Conservation (phyloP, 1,139 yeast genomes). For the Torulaspora pretoriensis region DNA sequence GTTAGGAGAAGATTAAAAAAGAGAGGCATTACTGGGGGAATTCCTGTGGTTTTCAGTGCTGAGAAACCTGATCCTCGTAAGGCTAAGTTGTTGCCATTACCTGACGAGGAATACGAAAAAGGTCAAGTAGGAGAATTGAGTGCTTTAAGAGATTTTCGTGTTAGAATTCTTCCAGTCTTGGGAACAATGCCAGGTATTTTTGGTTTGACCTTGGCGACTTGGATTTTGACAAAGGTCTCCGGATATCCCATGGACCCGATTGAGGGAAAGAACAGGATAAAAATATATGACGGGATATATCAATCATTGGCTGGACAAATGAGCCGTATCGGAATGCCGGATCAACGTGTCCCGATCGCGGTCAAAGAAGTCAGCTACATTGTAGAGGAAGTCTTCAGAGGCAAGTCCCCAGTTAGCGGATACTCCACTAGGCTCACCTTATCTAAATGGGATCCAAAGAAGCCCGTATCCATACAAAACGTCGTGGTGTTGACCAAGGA, state of each 20-base stretch:
- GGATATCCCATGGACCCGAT: slow-evolving; percentile 87
- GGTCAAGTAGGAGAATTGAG: slow-evolving; percentile 86
- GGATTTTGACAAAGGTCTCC: slow-evolving; percentile 69
- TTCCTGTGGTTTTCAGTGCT: slow-evolving; percentile 86
- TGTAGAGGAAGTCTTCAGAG: slow-evolving; percentile 89
- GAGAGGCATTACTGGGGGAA: slow-evolving; percentile 68
- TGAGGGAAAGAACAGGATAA: slow-evolving; percentile 86
- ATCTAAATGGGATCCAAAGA: slow-evolving; percentile 74
- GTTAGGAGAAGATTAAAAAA: slow-evolving; percentile 80
- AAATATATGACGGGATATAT: slow-evolving; percentile 74
- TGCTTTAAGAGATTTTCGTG: slow-evolving; percentile 84
- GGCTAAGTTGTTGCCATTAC: slow-evolving; percentile 78
- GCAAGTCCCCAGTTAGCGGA: slow-evolving; percentile 86
- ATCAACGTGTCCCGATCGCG: slow-evolving; percentile 70
- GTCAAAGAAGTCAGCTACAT: slow-evolving; percentile 72
- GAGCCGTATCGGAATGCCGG: slow-evolving; percentile 62
- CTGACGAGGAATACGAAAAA: slow-evolving; percentile 70
- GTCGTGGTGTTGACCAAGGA: slow-evolving; percentile 84
- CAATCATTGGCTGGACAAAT: slow-evolving; percentile 87
- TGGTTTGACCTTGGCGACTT: slow-evolving; percentile 85
- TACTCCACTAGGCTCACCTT: slow-evolving; percentile 73
- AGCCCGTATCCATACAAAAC: slow-evolving; percentile 58
- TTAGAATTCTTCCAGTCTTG: slow-evolving; percentile 85
- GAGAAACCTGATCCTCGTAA: slow-evolving; percentile 96
- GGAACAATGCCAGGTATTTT: slow-evolving; percentile 97